phyloP scores from a whole-genome alignment of 2,329 filamentous ascomycete genomes.

The Pezicula neosporulosa region DNA sequence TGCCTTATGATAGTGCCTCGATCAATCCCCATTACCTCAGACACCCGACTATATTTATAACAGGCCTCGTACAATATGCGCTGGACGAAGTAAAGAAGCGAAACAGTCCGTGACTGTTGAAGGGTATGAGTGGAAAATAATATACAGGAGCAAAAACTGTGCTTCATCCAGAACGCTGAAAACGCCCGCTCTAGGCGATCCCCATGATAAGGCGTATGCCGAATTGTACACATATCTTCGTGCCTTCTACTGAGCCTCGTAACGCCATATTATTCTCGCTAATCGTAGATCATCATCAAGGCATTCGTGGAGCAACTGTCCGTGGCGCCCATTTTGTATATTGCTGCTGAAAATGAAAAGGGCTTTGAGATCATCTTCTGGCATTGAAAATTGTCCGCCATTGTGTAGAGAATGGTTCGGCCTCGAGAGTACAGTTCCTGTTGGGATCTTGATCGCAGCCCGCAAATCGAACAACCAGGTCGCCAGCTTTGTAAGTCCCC shows the following conservation, averaged over 20 bases:
- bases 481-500: conserved; percentile 75
- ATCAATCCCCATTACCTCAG: too few relatives aligned
- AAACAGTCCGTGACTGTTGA: conserved; percentile 13
- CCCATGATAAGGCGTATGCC: conserved; percentile 18
- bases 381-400: conserved; percentile 28
- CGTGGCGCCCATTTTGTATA: conserved; percentile 3
- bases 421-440: conserved; percentile 69
- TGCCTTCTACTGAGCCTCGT: conserved; percentile 15
- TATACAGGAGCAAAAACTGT: conserved; percentile 19
- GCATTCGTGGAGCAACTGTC: conserved; percentile 7
- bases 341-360: conserved; percentile 7
- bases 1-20: too few relatives aligned
- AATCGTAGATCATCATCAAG: conserved; percentile 24
- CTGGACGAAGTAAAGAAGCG: neutral
- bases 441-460: conserved; percentile 59
- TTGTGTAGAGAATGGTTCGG: conserved; percentile 36
- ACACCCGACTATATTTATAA: neutral
- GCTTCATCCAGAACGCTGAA: conserved; percentile 17
- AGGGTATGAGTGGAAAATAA: conserved; percentile 22
- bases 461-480: conserved; percentile 77
- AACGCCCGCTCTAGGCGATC: conserved; percentile 21
- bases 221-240: conserved; percentile 19
- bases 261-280: conserved; percentile 17
- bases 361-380: conserved; percentile 11
- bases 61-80: neutral